Evolutionary conservation across 495 filamentous ascomycete genomes (phyloP), one percentile per base, ranked within the genome.

Genomic region (Cenococcum geophilum): DNA sequence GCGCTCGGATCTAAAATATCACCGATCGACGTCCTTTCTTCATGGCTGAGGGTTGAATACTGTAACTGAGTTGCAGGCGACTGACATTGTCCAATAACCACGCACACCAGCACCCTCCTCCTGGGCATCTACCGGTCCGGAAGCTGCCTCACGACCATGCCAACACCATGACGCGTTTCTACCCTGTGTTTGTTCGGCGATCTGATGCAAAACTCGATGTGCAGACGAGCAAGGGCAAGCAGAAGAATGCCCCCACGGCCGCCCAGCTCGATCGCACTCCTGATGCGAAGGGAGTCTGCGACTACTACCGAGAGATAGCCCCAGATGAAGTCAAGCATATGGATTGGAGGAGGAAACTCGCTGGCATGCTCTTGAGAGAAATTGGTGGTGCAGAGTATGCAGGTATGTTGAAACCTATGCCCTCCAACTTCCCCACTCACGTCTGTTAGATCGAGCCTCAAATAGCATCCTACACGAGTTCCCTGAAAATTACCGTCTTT

Each of bases 401-500:
- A 40, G 66, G 74, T 72, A 65, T 43, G 59, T 48, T n/a, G n/a
- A 3, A 32, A 27, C 37, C 27, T 58, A 53, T 54, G 14, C 35
- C 27, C 22, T 55, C 18, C 14, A 64, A 34, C 23, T 34, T 35
- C 52, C 27, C 32, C 16, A 10, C 67, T 72, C 53, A 73, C 62
- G 20, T 1, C 18, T 36, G 14, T 12, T 57, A 80, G 79, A 76
- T 43, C 73, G 64, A 55, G 59, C 58, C 49, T 43, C 12, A 12
- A 73, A 74, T 32, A 82, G 75, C 68, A 78, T 83, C 20, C 72
- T 86, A 0, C 72, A 69, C 12, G 71, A 74, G 20, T 74, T 86
- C 55, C 83, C 83, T 8, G 78, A 82, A 45, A 76, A 79, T 57
- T 86, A 85, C 64, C 71, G 76, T 2, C 73, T 86, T 12, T 86